phyloP scores from a whole-genome alignment of 2,329 filamentous ascomycete species.

The Apiospora hydei region DNA sequence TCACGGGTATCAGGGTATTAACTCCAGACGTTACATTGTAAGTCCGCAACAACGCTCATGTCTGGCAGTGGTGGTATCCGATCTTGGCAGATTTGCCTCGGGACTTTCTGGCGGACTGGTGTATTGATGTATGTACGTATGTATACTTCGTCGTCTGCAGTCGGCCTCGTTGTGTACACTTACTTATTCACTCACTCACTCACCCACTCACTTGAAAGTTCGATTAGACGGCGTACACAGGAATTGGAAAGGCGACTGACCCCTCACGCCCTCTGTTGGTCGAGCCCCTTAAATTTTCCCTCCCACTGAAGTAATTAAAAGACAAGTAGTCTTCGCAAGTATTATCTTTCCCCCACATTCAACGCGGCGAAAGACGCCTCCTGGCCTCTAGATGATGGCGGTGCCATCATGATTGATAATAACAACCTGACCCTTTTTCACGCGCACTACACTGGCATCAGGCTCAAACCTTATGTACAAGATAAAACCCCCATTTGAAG shows the following conservation, averaged over 20 bases:
- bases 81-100: not conserved
- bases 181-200: not conserved
- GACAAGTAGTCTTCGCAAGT: not conserved
- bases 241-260: not conserved
- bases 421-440: not conserved
- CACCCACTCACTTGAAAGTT: not conserved
- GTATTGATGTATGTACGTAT: not conserved
- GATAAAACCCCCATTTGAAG: not conserved
- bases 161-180: not conserved
- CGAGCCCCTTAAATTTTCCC: not conserved
- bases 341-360: not conserved
- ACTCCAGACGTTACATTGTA: slow-evolving; percentile 17
- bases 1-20: not conserved
- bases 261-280: not conserved
- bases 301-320: not conserved
- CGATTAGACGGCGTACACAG: not conserved
- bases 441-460: not conserved
- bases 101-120: not conserved
- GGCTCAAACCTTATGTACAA: not conserved
- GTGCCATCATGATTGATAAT: not conserved
- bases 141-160: not conserved
- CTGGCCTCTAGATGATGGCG: not conserved
- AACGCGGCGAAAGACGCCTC: not conserved
- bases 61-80: not conserved
- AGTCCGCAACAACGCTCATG: slow-evolving; percentile 9